Evolutionary conservation across 225 moss, liverwort and hornwort genomes (phyloP).

Genomic region (Straminergon stramineum): DNA sequence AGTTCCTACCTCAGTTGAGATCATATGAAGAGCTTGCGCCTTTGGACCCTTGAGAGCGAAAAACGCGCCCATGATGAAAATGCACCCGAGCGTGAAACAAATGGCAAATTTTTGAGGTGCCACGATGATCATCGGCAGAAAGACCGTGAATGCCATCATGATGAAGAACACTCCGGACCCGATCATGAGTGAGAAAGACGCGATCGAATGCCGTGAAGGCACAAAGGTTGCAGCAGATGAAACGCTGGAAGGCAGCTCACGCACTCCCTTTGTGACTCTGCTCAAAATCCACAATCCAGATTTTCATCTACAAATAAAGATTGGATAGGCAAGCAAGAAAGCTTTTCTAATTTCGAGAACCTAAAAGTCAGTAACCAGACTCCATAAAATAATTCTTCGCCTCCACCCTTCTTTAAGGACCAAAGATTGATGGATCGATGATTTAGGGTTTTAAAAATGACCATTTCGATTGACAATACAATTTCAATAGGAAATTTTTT

Average conservation of each 20-base stretch:
- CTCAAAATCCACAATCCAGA: conserved; percentile 20
- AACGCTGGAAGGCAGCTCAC: conserved; percentile 82
- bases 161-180: conserved; percentile 87
- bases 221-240: conserved; percentile 65
- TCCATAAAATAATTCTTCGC: background rate
- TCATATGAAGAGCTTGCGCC: conserved; percentile 86
- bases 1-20: conserved; percentile 67
- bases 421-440: background rate
- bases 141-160: conserved; percentile 76
- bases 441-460: background rate
- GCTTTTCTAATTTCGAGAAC: background rate
- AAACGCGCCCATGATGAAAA: conserved; percentile 90
- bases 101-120: conserved; percentile 83
- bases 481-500: background rate
- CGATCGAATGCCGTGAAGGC: conserved; percentile 71
- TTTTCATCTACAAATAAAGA: background rate
- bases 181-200: conserved; percentile 72
- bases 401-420: background rate
- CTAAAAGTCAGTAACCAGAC: background rate
- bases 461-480: background rate
- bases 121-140: conserved; percentile 70
- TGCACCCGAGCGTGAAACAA: conserved; percentile 84
- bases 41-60: conserved; percentile 91
- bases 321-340: background rate
- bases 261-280: conserved; percentile 87